Conservation (phyloP, 176 grass and related monocot genomes). For the maize (Zea mays) region DNA sequence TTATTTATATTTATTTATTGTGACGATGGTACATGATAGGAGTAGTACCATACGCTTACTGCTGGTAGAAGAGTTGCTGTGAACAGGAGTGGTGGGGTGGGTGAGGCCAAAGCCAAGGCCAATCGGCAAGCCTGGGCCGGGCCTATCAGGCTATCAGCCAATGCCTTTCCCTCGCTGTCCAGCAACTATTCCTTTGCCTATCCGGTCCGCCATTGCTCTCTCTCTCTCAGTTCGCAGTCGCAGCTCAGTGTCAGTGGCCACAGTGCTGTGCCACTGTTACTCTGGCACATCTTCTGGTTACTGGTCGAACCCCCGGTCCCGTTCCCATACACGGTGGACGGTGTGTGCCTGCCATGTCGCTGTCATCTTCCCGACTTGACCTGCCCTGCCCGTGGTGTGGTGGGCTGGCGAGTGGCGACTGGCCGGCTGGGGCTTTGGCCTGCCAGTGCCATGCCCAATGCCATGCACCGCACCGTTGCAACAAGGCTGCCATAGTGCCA, state of each 20-base stretch:
- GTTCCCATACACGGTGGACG: neutral
- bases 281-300: conserved; percentile 23
- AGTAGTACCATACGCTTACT: too few species aligned
- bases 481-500: neutral
- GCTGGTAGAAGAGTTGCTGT: conserved; percentile 11
- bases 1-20: neutral
- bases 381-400: neutral
- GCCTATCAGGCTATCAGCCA: neutral
- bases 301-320: neutral
- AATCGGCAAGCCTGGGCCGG: neutral
- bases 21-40: neutral
- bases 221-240: neutral
- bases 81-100: conserved; percentile 14
- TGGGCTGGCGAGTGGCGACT: too few species aligned
- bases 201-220: conserved; percentile 11
- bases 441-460: neutral
- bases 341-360: conserved; percentile 38
- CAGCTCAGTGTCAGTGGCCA: conserved; percentile 5
- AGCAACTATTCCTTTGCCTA: conserved; percentile 34
- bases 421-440: neutral
- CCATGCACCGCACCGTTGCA: neutral
- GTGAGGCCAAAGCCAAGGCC: neutral
- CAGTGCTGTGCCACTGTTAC: neutral
- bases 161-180: conserved; percentile 27
- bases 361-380: conserved; percentile 21